Base-by-base conservation (phyloP, 257 asterid species). In the Ilex aquifolium region DNA sequence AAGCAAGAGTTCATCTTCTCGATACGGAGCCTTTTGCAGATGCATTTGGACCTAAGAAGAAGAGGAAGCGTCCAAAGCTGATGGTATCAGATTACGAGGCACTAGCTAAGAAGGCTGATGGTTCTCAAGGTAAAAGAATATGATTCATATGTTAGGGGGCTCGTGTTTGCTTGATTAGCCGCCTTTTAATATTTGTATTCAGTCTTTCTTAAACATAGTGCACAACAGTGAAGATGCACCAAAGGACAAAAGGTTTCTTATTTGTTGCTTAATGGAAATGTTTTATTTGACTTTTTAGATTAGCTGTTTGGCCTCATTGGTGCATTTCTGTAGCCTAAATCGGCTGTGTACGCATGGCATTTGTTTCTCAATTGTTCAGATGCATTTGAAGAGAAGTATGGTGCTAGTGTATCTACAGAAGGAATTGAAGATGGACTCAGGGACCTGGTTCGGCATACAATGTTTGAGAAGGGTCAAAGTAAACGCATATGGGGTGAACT, bases 401-500 rank as follows among this genome's bases (percentile, higher is more conserved):
- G 82, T 71, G 85, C 77, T 51, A 73, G 83, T 77, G 73, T 81
- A 49, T 82, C 91, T 30, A 58, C 80, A 10, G 91, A 79, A 77
- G 95, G 68, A 68, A 83, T 69, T 79, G 90, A 76, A 64, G 96
- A 90, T 78, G 95, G 96, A 36, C 81, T 87, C 69, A 83, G 92
- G 76, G 96, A 93, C 77, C 91, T 82, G 56, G 97, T 87, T 15
- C 79, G 99, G 53, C 96, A 93, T 74, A 89, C 77, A 2, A 83
- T 93, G 91, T 93, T 93, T 74, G 99, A 90, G 53, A 93, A 93
- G 70, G 97, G 99, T 64, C 97, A 93, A 77, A 93, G 99, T 79
- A 93, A 93, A 72, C 96, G 97, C 72, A 87, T 93, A 69, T 93
- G 99, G 99, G 96, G 99, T 67, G 99, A 93, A 75, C 96, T 93